Base-by-base conservation (phyloP, 805 yeast species). In the Ogataea neopini region DNA sequence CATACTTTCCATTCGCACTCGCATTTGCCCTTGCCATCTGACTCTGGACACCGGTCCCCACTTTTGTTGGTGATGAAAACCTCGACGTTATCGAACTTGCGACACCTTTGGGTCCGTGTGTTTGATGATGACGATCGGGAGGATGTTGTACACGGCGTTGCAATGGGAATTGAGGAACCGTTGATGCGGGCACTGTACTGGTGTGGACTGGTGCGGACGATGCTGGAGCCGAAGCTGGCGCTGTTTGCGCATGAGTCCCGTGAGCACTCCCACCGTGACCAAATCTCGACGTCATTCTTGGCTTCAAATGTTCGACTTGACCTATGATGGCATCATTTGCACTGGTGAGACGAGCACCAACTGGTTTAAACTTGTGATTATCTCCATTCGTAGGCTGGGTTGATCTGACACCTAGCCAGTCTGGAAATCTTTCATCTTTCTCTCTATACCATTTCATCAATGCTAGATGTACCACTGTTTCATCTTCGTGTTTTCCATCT, bases 401-500 rank as follows among this genome's bases (percentile, higher is more conserved):
- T 18, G 34, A n/a, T 14, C 25, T 23, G 29, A 30, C 23, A 34
- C 50, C 11, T n/a, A 66, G 46, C 71, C 70, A 69, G 3, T 56
- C 58, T 0, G 73, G 73, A 6, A 47, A 32, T 6, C 43, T 45
- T 11, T 41, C 32, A 14, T 58, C 59, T 13, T 48, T 49, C 13
- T 57, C 56, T 17, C 52, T 50, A 49, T 58, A 69, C 43, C 48
- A 64, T 19, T 51, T 59, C 9, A 65, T 54, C 26, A 69, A 40
- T 0, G 72, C 64, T 22, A 52, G 56, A 38, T 65, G 66, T 1
- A 69, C 67, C 29, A 62, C 57, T 0, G 73, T 69, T 19, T 63
- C 66, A 11, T 60, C 58, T 42, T 67, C 71, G 1, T 54, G 48
- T 14, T 52, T 58, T 4, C 72, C 71, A 48, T 68, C 73, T n/a